Evolutionary conservation across 192 early-diverging fungal species (phyloP), one percentile per base, ranked within the genome.

Genomic region (Jimgerdemannia flammicorona): DNA sequence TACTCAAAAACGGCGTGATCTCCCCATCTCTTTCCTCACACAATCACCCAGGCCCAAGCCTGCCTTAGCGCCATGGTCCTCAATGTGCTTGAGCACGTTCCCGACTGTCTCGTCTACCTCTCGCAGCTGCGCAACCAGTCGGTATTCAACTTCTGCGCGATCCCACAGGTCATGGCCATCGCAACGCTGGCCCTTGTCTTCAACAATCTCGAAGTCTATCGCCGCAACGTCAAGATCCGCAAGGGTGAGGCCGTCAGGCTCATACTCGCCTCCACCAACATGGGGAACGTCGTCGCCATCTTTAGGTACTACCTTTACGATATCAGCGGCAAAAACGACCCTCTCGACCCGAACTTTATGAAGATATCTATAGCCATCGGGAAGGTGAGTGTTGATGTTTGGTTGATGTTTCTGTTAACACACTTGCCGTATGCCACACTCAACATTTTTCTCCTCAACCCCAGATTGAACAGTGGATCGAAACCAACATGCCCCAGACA

Each of bases 121-220:
- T 81, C 80, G 65, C 77, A 85, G 67, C 85, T 99, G 69, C 77
- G 85, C 67, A 92, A 98, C 72, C 91, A 89, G 39, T 89, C 91
- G 2, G 90, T 96, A 63, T 95, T 99, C 81, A 91, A 90, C 75
- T 99, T 99, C 80, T 95, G 94, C 77, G 98, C 98, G 14, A 99
- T 99, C 72, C 98, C 98, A n/a, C 97, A 99, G 87, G 92, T 98
- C 18, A 99, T 99, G 98, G 98, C 98, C 11, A 95, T 99, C 77
- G 92, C 98, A 40, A 94, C 97, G 3, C 81, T 99, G 19, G 85
- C 89, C 40, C 73, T 95, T 69, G 92, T 96, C 69, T 97, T 93
- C 81, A 94, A 96, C 84, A 97, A 97, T 82, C 80, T 90, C 64
- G 81, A 84, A 44, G 82, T 98, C 17, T 98, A 94, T 75, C 87